Percentiles rank a stretch among this genome's conserved stretches.
phyloP scores from a whole-genome alignment of 1,139 yeast genomes.

The Kazachstania sp. region DNA sequence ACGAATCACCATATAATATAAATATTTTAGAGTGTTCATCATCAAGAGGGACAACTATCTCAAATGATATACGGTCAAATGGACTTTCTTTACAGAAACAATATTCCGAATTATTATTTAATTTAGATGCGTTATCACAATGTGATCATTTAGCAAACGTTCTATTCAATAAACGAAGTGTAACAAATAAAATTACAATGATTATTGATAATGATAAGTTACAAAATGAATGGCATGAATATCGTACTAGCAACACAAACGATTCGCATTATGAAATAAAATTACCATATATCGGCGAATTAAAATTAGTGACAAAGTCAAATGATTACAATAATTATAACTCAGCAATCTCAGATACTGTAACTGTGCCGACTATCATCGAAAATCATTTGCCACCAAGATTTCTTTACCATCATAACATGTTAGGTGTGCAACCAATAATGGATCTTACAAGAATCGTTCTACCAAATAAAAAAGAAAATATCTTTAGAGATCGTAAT shows the following conservation, averaged over 20 bases:
- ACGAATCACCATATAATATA: slow-evolving; percentile 14
- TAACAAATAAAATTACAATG: no score
- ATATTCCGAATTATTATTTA: slow-evolving; percentile 4
- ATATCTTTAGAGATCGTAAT: slow-evolving; percentile 12
- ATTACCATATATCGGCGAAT: slow-evolving; percentile 8
- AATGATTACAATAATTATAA: neutral
- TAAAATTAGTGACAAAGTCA: neutral
- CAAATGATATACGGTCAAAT: neutral
- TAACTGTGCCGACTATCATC: neutral
- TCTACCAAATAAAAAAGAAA: no score
- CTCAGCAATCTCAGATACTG: neutral
- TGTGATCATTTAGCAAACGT: slow-evolving; percentile 14
- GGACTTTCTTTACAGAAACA: neutral
- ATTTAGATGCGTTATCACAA: slow-evolving; percentile 12
- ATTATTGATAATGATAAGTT: no score
- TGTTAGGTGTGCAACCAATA: slow-evolving; percentile 22
- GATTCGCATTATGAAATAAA: slow-evolving; percentile 1
- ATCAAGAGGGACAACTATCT: slow-evolving; percentile 4
- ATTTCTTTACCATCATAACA: slow-evolving; percentile 9
- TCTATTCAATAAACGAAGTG: slow-evolving; percentile 7
- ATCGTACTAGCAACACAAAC: no score
- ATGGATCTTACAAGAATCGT: slow-evolving; percentile 16
- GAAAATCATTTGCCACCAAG: neutral
- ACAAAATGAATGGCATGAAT: no score
- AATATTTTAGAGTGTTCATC: slow-evolving; percentile 9